Evolutionary conservation across 129 eudicot genomes (phyloP).

Genomic region (Flaveria bidentis): DNA sequence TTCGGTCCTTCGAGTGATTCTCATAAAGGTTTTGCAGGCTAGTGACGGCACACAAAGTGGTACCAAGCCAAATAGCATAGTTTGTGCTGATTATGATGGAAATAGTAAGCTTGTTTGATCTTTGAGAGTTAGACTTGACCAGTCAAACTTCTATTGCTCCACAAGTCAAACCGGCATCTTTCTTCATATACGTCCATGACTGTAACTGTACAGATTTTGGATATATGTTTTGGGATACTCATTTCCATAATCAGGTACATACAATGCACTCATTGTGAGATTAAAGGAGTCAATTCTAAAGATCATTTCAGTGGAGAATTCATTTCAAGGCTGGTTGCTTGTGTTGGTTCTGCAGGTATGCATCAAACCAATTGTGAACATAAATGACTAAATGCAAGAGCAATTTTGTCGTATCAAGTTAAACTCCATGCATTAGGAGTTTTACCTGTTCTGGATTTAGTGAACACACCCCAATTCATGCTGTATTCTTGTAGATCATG

Average conservation of each 20-base stretch:
- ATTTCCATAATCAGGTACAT: no score
- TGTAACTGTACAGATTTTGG: no score
- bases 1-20: neutral
- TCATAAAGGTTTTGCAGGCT: conserved; percentile 49
- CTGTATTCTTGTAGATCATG: neutral
- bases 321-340: conserved; percentile 65
- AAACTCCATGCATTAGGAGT: neutral
- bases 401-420: neutral
- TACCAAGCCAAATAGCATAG: conserved; percentile 47
- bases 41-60: conserved; percentile 17
- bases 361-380: neutral
- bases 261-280: conserved; percentile 45
- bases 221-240: no score
- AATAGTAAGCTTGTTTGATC: conserved; percentile 43
- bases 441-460: conserved; percentile 11
- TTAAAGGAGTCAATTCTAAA: conserved; percentile 60
- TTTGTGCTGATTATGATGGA: conserved; percentile 68
- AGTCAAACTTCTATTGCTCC: neutral
- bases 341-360: conserved; percentile 90
- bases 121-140: neutral
- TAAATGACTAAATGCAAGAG: conserved; percentile 4
- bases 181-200: neutral
- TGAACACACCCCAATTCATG: neutral
- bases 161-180: neutral
- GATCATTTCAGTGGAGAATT: conserved; percentile 67